Evolutionary conservation across 2,329 filamentous ascomycete species (phyloP), one percentile per base, ranked within the genome.

Genomic region (Diaporthe sp.): DNA sequence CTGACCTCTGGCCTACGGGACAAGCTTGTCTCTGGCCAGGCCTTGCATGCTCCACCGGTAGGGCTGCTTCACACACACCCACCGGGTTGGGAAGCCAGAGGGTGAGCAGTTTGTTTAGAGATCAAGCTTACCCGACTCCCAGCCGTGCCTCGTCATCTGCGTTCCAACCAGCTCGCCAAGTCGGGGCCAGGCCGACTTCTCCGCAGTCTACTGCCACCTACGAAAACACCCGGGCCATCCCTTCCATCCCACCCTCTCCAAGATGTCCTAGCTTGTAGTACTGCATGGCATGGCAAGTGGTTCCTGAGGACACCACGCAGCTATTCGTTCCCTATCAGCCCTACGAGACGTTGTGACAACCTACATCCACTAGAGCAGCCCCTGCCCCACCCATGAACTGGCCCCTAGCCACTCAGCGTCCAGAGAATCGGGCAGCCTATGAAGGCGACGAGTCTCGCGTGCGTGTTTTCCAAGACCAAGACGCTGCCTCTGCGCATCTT

Each of bases 391-490:
- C 34, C 51, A 28, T 37, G 44, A 53, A 31, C 25, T 57, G 25
- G 37, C 19, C 72, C 62, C 72, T 70, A 73, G 57, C 75, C 75
- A 75, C 22, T 76, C 68, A 53, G 46, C 44, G 17, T 72, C 37
- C 58, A 67, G 73, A 76, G 68, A 76, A 76, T 75, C 44, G 39
- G 39, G 75, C 31, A 58, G 75, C 75, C 75, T 76, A 68, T 57
- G 39, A 68, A 57, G 46, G n/a, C 28, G 55, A 72, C 75, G 73
- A 76, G 67, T 75, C 67, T 73, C 71, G 72, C 72, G 49, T 67
- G 53, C 75, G 58, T 53, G 46, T 39, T 31, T 62, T 34, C 34
- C 58, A 55, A 58, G 12, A n/a, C 46, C 58, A 62, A 61, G 44
- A 31, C 28, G 19, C 19, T 34, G 61, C 46, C 46, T 55, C 34